These are phyloP conservation scores for Cryptococcus deneoformans DNA, from an alignment of 1,284 basidiomycete species.

Conservation along the genomic window DNA sequence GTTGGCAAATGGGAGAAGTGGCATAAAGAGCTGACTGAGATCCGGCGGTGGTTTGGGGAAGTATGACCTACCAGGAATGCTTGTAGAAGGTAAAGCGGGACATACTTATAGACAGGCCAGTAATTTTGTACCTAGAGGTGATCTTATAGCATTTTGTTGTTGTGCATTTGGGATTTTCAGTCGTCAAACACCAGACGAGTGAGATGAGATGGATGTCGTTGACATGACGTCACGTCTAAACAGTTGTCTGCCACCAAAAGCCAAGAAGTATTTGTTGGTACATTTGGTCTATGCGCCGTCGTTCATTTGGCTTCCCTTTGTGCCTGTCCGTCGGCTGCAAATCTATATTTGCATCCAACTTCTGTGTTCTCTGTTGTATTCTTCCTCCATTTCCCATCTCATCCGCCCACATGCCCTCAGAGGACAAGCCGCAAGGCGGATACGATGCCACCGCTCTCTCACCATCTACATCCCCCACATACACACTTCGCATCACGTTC, in stretches of 20 bases:
- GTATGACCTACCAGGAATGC: not conserved
- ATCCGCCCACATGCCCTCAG: slow-evolving; percentile 1
- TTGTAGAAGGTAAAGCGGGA: too few relatives aligned
- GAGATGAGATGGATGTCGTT: too few relatives aligned
- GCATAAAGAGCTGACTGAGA: slow-evolving; percentile 39
- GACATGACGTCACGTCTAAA: too few relatives aligned
- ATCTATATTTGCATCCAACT: too few relatives aligned
- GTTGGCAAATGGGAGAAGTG: slow-evolving; percentile 36
- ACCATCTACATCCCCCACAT: slow-evolving; percentile 32
- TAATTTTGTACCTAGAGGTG: not conserved
- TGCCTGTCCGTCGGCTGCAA: too few relatives aligned
- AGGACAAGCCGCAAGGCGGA: slow-evolving; percentile 34
- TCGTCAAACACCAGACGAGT: not conserved
- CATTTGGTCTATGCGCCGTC: too few relatives aligned
- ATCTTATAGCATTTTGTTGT: not conserved
- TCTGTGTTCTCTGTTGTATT: too few relatives aligned
- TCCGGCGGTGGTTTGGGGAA: slow-evolving; percentile 35
- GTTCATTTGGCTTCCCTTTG: too few relatives aligned
- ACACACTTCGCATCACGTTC: slow-evolving; percentile 52
- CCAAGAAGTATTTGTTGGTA: too few relatives aligned
- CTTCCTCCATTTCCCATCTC: not conserved
- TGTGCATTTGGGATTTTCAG: not conserved
- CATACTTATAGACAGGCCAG: not conserved
- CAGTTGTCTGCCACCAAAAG: too few relatives aligned
- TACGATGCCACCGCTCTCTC: slow-evolving; percentile 33